These are phyloP conservation scores for Beauveria brongniartii DNA, from an alignment of 2,329 filamentous ascomycete genomes.

Conservation along the genomic window DNA sequence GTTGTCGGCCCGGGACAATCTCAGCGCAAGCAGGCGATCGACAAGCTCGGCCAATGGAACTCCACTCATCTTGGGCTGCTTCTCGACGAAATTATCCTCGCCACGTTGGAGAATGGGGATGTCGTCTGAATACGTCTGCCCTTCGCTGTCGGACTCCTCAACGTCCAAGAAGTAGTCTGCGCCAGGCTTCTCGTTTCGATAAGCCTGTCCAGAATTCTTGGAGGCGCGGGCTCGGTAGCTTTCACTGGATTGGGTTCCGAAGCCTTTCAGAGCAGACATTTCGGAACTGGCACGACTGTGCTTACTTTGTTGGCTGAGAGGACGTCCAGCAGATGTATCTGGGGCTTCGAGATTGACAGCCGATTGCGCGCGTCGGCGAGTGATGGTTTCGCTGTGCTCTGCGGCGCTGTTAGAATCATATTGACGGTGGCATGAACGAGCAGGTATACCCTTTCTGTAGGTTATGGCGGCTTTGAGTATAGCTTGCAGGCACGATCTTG, in stretches of 20 bases:
- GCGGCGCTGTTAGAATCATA: conserved; percentile 13
- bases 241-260: conserved; percentile 38
- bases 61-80: conserved; percentile 42
- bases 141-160: conserved; percentile 63
- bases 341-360: conserved; percentile 53
- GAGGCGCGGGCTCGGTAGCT: conserved; percentile 23
- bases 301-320: conserved; percentile 54
- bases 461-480: conserved; percentile 66
- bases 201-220: conserved; percentile 32
- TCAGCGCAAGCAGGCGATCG: conserved; percentile 74
- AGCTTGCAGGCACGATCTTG: conserved; percentile 66
- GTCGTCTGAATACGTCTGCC: conserved; percentile 57
- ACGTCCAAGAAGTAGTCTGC: conserved; percentile 55
- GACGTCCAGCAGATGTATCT: conserved; percentile 41
- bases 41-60: conserved; percentile 65
- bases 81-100: conserved; percentile 51
- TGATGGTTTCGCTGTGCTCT: conserved; percentile 35
- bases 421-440: not conserved
- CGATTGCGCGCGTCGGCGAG: conserved; percentile 51
- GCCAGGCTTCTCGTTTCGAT: conserved; percentile 40
- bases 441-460: conserved; percentile 53
- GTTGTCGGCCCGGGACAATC: conserved; percentile 76
- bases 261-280: conserved; percentile 50
- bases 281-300: conserved; percentile 67
- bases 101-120: conserved; percentile 58